Percentiles rank a stretch among this genome's conserved stretches.
Evolutionary conservation across 1,139 yeast genomes (phyloP).

Genomic region (Geotrichum cucujoidarum): DNA sequence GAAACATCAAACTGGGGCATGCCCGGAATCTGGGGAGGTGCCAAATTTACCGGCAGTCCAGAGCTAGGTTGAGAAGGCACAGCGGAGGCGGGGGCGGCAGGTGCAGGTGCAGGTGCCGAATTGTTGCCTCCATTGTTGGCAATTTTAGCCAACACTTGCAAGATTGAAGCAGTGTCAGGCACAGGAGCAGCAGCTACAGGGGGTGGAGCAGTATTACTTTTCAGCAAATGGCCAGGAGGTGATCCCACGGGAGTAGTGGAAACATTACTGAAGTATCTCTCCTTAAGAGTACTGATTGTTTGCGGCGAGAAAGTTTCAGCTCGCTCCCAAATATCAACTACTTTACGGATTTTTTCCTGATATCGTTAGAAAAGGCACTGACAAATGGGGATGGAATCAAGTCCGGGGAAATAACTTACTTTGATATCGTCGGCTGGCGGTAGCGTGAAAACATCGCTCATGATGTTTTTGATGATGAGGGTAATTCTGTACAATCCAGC

Average conservation of each 20-base stretch:
- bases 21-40: constrained; percentile 22
- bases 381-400: no score
- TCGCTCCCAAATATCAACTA: constrained; percentile 89
- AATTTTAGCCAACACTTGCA: constrained; percentile 39
- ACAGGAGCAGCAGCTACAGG: constrained; percentile 24
- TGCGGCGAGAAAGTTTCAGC: constrained; percentile 68
- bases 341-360: constrained; percentile 69
- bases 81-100: constrained; percentile 16
- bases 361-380: constrained; percentile 38
- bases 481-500: constrained; percentile 54
- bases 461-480: constrained; percentile 32
- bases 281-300: constrained; percentile 51
- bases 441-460: constrained; percentile 33
- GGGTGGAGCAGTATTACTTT: constrained; percentile 42
- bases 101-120: background rate
- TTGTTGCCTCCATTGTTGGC: constrained; percentile 34
- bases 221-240: constrained; percentile 26
- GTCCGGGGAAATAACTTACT: no score
- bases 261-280: constrained; percentile 46
- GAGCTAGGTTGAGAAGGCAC: constrained; percentile 28
- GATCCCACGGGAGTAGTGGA: constrained; percentile 48
- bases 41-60: constrained; percentile 25
- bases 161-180: constrained; percentile 39
- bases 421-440: constrained; percentile 28
- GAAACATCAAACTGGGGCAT: constrained; percentile 15